Evolutionary conservation across 2,329 filamentous ascomycete genomes (phyloP).

Genomic region (Erysiphe neolycopersici): DNA sequence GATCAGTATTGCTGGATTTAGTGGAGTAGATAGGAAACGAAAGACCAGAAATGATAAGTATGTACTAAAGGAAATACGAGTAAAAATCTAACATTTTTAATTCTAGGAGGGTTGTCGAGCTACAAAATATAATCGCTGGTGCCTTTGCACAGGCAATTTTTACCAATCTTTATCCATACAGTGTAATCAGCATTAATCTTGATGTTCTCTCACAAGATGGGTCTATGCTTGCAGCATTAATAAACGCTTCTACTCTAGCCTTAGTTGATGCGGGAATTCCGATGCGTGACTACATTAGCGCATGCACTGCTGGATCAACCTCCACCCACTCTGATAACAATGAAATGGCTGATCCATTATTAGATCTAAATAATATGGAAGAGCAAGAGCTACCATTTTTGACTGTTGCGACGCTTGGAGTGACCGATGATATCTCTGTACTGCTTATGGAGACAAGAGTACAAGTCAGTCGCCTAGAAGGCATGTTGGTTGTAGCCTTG

Average conservation of each 20-base stretch:
- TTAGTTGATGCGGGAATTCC: conserved; percentile 87
- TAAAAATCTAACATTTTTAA: not conserved
- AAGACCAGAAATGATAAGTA: conserved; percentile 54
- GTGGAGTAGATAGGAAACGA: conserved; percentile 60
- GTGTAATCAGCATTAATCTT: conserved; percentile 55
- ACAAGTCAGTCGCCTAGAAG: conserved; percentile 58
- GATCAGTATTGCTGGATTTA: conserved; percentile 69
- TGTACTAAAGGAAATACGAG: conserved; percentile 11
- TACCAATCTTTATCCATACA: conserved; percentile 71
- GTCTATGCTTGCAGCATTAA: conserved; percentile 60
- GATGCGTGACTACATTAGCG: conserved; percentile 75
- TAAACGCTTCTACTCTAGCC: conserved; percentile 79
- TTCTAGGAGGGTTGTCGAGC: conserved; percentile 23
- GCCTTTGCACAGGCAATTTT: conserved; percentile 57
- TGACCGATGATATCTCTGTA: conserved; percentile 47
- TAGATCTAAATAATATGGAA: conserved; percentile 56
- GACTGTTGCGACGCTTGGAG: conserved; percentile 58
- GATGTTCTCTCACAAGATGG: conserved; percentile 81
- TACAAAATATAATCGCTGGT: conserved; percentile 51
- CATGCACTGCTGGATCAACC: conserved; percentile 66
- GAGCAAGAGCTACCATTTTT: conserved; percentile 73
- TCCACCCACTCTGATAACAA: conserved; percentile 37
- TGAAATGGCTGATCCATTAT: conserved; percentile 45
- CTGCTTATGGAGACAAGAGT: conserved; percentile 71
- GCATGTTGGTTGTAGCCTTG: conserved; percentile 76